Evolutionary conservation across 495 filamentous ascomycete species (phyloP).

Genomic region (Amniculicola lignicola): DNA sequence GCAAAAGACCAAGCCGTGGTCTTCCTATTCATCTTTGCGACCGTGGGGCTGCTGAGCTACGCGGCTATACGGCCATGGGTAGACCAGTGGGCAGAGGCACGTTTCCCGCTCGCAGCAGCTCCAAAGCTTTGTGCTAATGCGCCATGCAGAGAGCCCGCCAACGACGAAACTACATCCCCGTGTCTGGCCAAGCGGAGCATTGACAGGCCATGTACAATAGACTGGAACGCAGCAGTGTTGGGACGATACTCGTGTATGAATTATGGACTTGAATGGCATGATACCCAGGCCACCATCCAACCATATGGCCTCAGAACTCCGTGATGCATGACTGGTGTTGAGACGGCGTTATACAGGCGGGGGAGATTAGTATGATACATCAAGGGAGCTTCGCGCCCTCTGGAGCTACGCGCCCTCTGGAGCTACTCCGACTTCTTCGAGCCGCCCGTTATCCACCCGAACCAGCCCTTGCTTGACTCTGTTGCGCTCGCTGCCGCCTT

Average conservation of each 20-base stretch:
- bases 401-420: constrained; percentile 11
- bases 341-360: constrained; percentile 23
- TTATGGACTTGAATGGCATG: constrained; percentile 20
- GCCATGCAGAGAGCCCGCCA: constrained; percentile 25
- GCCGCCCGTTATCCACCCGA: constrained; percentile 33
- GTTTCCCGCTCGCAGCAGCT: neutral
- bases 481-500: constrained; percentile 35
- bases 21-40: constrained; percentile 85
- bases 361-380: constrained; percentile 32
- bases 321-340: constrained; percentile 17
- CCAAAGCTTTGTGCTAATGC: neutral
- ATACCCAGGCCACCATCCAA: constrained; percentile 18
- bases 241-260: neutral
- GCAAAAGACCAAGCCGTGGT: constrained; percentile 88
- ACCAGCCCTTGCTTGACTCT: constrained; percentile 32
- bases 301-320: constrained; percentile 11
- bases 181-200: constrained; percentile 24
- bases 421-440: constrained; percentile 28
- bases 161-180: constrained; percentile 32
- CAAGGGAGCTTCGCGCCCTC: neutral
- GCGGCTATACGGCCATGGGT: constrained; percentile 69
- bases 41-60: constrained; percentile 76
- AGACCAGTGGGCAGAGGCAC: constrained; percentile 47
- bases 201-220: neutral
- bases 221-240: neutral